A percentile compares a stretch with the other conserved stretches of the same genome.
phyloP scores from a whole-genome alignment of 768 basidiomycete genomes.

The Hygrocybe punicea region DNA sequence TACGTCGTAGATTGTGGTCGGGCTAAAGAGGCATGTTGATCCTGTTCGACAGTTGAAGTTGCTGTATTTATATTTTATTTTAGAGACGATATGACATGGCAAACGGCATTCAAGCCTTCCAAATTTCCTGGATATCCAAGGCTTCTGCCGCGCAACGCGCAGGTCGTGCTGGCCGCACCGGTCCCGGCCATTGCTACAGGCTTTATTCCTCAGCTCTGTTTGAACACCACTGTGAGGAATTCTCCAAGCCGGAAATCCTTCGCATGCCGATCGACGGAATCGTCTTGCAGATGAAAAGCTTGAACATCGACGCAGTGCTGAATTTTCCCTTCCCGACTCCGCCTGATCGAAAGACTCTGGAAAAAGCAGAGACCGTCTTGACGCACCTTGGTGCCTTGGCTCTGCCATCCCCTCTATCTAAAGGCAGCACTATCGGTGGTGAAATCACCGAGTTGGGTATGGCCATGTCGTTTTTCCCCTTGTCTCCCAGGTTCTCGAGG shows the following conservation, averaged over 20 bases:
- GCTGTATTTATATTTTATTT: neutral
- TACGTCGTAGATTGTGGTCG: slow-evolving; percentile 98
- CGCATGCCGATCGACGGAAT: slow-evolving; percentile 96
- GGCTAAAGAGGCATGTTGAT: slow-evolving; percentile 74
- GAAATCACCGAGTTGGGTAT: slow-evolving; percentile 88
- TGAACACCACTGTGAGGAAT: slow-evolving; percentile 87
- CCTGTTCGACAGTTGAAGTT: neutral
- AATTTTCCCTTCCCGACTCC: slow-evolving; percentile 99
- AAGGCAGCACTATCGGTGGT: slow-evolving; percentile 33
- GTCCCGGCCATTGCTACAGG: slow-evolving; percentile 97
- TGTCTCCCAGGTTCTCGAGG: slow-evolving; percentile 91
- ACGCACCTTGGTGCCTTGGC: slow-evolving; percentile 80
- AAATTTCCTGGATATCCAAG: slow-evolving; percentile 91
- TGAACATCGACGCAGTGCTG: slow-evolving; percentile 94
- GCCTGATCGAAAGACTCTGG: slow-evolving; percentile 72
- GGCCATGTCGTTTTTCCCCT: slow-evolving; percentile 89
- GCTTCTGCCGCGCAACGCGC: slow-evolving; percentile 92
- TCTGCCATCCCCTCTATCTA: slow-evolving; percentile 20
- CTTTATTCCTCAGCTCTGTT: slow-evolving; percentile 94
- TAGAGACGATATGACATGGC: slow-evolving; percentile 80
- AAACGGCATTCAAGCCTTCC: slow-evolving; percentile 87
- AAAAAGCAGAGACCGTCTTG: slow-evolving; percentile 78
- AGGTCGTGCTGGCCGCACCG: slow-evolving; percentile 95
- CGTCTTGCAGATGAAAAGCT: slow-evolving; percentile 97
- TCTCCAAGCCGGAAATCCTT: slow-evolving; percentile 87